Conservation (phyloP, 2,329 filamentous ascomycete species). For the Ophiocordyceps unilateralis region DNA sequence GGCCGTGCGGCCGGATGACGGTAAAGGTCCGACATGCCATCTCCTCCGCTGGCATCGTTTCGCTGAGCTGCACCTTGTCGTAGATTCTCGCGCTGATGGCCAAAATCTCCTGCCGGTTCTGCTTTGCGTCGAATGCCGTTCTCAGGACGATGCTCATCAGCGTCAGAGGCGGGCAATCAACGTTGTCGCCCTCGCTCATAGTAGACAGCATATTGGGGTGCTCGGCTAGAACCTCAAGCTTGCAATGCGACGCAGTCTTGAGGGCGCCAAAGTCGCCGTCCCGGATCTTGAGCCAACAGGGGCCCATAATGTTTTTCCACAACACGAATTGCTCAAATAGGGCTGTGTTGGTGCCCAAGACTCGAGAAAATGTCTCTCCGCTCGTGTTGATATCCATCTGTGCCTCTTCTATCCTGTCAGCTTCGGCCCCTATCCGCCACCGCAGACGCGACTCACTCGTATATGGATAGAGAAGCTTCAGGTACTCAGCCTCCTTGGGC, state of each 20-base stretch:
- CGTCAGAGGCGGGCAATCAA: conserved; percentile 74
- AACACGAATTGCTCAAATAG: conserved; percentile 97
- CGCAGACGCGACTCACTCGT: conserved; percentile 33
- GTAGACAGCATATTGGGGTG: conserved; percentile 62
- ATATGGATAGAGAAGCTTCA: conserved; percentile 94
- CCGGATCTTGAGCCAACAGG: conserved; percentile 88
- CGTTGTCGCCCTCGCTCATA: conserved; percentile 58
- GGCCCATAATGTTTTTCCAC: conserved; percentile 98
- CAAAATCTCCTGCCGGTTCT: conserved; percentile 93
- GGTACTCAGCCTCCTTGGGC: conserved; percentile 75
- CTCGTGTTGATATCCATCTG: conserved; percentile 50
- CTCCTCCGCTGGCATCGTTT: conserved; percentile 77
- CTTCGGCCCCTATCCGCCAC: not conserved
- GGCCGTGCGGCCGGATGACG: conserved; percentile 63
- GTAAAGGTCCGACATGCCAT: conserved; percentile 85
- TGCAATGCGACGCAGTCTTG: conserved; percentile 92
- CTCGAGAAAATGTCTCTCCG: conserved; percentile 83
- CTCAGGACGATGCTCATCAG: conserved; percentile 90
- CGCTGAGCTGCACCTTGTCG: conserved; percentile 70
- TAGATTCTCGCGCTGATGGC: conserved; percentile 85
- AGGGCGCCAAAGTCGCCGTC: conserved; percentile 68
- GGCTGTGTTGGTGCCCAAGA: conserved; percentile 85
- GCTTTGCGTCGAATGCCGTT: conserved; percentile 74
- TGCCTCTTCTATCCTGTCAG: conserved; percentile 31
- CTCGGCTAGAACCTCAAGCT: conserved; percentile 70